These are phyloP conservation scores for Aspergillus biplanus DNA, from an alignment of 495 filamentous ascomycete genomes.

Conservation along the genomic window DNA sequence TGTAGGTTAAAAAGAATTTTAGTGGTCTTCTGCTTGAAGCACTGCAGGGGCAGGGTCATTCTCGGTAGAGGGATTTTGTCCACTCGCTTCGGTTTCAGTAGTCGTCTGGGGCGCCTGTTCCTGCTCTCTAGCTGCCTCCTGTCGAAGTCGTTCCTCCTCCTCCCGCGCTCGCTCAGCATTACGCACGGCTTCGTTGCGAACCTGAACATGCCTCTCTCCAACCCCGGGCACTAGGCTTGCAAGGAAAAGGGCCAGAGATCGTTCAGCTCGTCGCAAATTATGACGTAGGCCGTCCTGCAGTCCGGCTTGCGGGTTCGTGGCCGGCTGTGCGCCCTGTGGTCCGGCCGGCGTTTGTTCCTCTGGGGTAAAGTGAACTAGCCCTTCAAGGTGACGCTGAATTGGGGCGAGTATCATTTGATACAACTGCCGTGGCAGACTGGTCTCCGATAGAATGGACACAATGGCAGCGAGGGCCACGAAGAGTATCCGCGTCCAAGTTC, in stretches of 20 bases:
- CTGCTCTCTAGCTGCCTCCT: constrained; percentile 10
- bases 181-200: constrained; percentile 60
- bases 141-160: constrained; percentile 34
- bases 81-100: constrained; percentile 7
- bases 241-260: constrained; percentile 79
- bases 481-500: constrained; percentile 70
- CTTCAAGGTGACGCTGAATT: constrained; percentile 72
- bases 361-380: constrained; percentile 61
- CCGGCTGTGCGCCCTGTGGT: constrained; percentile 14
- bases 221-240: constrained; percentile 85
- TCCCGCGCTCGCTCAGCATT: constrained; percentile 52
- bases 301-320: constrained; percentile 23
- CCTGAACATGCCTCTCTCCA: constrained; percentile 79
- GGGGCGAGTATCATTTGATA: constrained; percentile 61
- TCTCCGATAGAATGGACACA: constrained; percentile 66
- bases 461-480: constrained; percentile 63
- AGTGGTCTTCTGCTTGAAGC: constrained; percentile 20
- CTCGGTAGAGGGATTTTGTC: constrained; percentile 2
- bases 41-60: constrained; percentile 13
- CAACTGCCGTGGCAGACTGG: constrained; percentile 62
- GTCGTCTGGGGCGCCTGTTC: constrained; percentile 10
- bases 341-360: constrained; percentile 27
- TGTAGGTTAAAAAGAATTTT: neutral
- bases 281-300: constrained; percentile 34
- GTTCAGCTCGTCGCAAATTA: constrained; percentile 65